Evolutionary conservation across 208 protist genomes (phyloP), one percentile per base, ranked within the genome.

Genomic region (Acanthamoeba polyphaga): DNA sequence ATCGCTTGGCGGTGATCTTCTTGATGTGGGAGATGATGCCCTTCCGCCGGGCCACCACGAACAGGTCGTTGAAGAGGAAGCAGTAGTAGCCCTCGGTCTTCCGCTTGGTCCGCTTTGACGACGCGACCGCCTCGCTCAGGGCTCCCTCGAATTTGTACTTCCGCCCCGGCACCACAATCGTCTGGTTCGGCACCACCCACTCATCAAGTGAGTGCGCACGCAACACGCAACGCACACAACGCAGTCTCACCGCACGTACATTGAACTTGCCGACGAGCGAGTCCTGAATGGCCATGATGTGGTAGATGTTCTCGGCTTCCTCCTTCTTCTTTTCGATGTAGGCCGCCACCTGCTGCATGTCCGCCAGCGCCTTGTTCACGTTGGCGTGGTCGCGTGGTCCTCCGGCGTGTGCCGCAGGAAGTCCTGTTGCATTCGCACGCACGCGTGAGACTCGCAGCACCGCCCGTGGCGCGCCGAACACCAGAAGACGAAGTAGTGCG

Each of bases 271-370:
- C 87, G 8, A 55, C 55, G 64, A 92, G 87, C 2, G 87, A 76
- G 32, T 92, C 87, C 64, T 92, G 87, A 17, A 92, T 74, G 43
- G 87, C 87, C 55, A 92, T 92, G 62, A 92, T 68, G 62, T 92
- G 87, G 22, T 68, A 74, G 32, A 92, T 92, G 87, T 74, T 68
- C 38, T 92, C 87, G 43, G 87, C 55, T 38, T 92, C 87, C 32
- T 74, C 87, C 24, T 92, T 92, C 87, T 92, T 92, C 43, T 74
- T 46, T 29, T 92, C 87, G 34, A 92, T 92, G 87, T 92, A 92
- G 38, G 38, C 60, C 0, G 87, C 64, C 55, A 92, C 38, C 32
- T 92, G 62, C 24, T 92, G 55, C 87, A 74, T 92, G 43, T 92
- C 64, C 29, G 17, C 32, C 15, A 92, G 87, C 29, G 87, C 53